Conservation (phyloP, 352 stramenopile genomes). For the Pythium monospermum region DNA sequence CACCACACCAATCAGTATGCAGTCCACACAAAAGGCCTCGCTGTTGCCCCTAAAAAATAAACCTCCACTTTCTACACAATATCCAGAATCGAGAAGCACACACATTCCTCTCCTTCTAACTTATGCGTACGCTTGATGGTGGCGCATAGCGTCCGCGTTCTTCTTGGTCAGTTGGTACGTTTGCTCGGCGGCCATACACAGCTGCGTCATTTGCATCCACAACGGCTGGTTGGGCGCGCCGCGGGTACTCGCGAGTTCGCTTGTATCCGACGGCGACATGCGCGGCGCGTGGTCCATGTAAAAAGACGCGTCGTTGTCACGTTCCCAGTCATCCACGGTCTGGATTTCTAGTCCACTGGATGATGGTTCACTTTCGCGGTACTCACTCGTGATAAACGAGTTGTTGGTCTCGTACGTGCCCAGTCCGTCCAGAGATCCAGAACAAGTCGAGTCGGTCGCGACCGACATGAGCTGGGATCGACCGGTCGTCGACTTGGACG, state of each 20-base stretch:
- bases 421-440: slow-evolving; percentile 11
- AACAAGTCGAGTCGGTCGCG: slow-evolving; percentile 7
- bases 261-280: slow-evolving; percentile 6
- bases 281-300: slow-evolving; percentile 4
- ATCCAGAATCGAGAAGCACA: too few species aligned
- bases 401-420: not conserved
- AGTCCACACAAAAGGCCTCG: too few species aligned
- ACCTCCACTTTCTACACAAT: too few species aligned
- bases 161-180: slow-evolving; percentile 17
- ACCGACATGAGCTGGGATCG: not conserved
- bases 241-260: not conserved
- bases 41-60: too few species aligned
- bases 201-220: slow-evolving; percentile 22
- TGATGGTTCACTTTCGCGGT: not conserved
- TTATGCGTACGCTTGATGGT: not conserved
- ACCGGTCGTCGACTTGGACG: not conserved
- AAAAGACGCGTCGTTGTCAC: slow-evolving; percentile 17
- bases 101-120: too few species aligned
- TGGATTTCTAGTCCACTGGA: slow-evolving; percentile 5
- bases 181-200: slow-evolving; percentile 18
- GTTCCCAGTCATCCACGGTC: slow-evolving; percentile 23
- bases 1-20: too few species aligned
- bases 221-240: slow-evolving; percentile 17
- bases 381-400: not conserved
- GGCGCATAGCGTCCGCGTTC: slow-evolving; percentile 16